Evolutionary conservation across 805 yeast genomes (phyloP), one percentile per base, ranked within the genome.

Genomic region (Myxozyma udenii): DNA sequence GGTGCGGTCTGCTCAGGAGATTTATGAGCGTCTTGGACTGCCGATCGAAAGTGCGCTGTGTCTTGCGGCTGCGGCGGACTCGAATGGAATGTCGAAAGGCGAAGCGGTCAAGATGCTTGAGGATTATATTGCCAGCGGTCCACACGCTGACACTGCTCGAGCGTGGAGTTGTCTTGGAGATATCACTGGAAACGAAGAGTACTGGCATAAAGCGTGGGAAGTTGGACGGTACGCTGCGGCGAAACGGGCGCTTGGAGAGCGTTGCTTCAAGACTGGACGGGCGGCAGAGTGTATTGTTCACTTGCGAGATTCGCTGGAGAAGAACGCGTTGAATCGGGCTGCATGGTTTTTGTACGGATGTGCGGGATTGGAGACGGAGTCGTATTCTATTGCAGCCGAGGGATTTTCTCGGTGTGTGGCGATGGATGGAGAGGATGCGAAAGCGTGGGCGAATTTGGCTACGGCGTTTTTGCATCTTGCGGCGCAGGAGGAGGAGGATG

Each of bases 311-410:
- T 83, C 93, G 12, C 72, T 91, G 53, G 71, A 76, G 21, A 80
- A 81, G 24, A 84, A 84, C 65, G 93, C 96, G 7, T 71, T 87
- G 47, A 79, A 78, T 61, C 81, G 78, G 61, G 87, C 85, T 18
- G 85, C 91, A 32, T 89, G 98, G 95, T 91, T 83, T 66, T 80
- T 89, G 62, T 89, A 90, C 64, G 98, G 98, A 4, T 87, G 96
- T 65, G 73, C 90, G 49, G 96, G 95, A 0, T 72, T 93, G 44
- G 96, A 88, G 64, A 68, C 80, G 12, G 75, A 71, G 5, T 80
- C 84, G 60, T 86, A 77, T 71, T 85, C 82, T 22, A 68, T 85
- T 40, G 95, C 97, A 0, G 83, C 95, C 0, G 95, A 87, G 64
- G 96, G 96, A 0, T 90, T 93, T 66, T 84, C 95, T 0, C 75